Conservation (phyloP, 1,284 basidiomycete species). For the Thelephora terrestris region DNA sequence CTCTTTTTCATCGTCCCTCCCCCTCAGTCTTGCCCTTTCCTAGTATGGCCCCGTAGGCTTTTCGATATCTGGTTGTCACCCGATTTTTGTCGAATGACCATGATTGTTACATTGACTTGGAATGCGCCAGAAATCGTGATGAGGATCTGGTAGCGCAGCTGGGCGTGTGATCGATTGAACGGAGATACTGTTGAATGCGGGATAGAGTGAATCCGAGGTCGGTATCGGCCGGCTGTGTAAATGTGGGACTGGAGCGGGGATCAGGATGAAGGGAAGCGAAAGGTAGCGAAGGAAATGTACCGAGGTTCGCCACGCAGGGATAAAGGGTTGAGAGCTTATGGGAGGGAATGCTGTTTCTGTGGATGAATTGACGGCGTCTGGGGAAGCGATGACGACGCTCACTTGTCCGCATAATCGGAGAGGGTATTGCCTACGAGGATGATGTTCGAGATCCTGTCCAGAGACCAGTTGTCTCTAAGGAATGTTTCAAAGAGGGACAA, state of each 20-base stretch:
- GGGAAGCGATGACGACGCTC: conserved; percentile 13
- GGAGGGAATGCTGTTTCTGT: conserved; percentile 22
- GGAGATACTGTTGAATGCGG: conserved; percentile 61
- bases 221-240: conserved; percentile 38
- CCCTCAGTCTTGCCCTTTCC: conserved; percentile 1
- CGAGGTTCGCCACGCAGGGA: conserved; percentile 27
- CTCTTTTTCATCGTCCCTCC: conserved; percentile 1
- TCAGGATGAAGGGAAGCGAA: not conserved
- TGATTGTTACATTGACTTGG: not conserved
- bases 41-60: conserved; percentile 2
- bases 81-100: conserved; percentile 5
- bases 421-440: conserved; percentile 38
- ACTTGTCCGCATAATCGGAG: conserved; percentile 42
- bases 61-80: conserved; percentile 10
- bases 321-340: conserved; percentile 23
- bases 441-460: conserved; percentile 24
- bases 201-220: conserved; percentile 35
- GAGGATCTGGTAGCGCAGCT: conserved; percentile 1
- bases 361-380: conserved; percentile 7
- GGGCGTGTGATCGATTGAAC: conserved; percentile 31
- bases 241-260: conserved; percentile 21
- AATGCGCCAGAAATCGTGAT: not conserved
- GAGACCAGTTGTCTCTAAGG: conserved; percentile 50
- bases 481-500: conserved; percentile 56
- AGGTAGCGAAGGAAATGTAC: conserved; percentile 15